Base-by-base conservation (phyloP, 495 filamentous ascomycete species). In the Penicilliopsis zonata region DNA sequence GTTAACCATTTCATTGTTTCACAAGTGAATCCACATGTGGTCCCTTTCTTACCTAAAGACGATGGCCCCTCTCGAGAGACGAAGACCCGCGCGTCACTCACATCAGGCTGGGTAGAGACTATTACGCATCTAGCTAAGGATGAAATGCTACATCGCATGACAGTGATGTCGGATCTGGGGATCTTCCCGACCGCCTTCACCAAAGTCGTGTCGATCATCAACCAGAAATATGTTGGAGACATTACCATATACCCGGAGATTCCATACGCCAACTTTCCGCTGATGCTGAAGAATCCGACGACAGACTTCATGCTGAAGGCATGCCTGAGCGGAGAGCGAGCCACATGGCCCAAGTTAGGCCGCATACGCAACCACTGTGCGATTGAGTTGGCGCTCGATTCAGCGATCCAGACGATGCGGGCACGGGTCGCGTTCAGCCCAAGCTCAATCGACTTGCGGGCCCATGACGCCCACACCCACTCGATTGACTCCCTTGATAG, bases 1-100 rank as follows among this genome's bases (percentile, higher is more conserved):
- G 86, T 94, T 56, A 96, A 94, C 48, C 86, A 94, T 48, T 94
- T 94, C 49, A 94, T 96, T 46, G 88, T 94, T 18, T 94, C 86
- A 0, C 88, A 96, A 48, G 85, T 92, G 28, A 95, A 94, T 46
- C 88, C 88, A 1, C 88, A 95, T 43, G 81, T 95, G 18, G 77
- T 92, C 0, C 86, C 87, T 5, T 94, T 96, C 40, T 63, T 94
- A 12, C 56, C 69, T 14, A 81, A 78, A 42, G 78, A 87, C 36
- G 77, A 82, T 34, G 67, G 69, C 8, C 57, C 67, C 0, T 58
- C 57, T 18, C 47, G 53, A 9, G 46, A 52, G 21, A 43, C 55
- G 18, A 49, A 48, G n/a, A 44, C 36, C 12, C 50, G 50, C 15
- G 53, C 61, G 17, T 57, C 55, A 9, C 50, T 57, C 4, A 52